Evolutionary conservation across 129 eudicot species (phyloP), one percentile per base, ranked within the genome.

Genomic region (Heracleum sosnowskyi): DNA sequence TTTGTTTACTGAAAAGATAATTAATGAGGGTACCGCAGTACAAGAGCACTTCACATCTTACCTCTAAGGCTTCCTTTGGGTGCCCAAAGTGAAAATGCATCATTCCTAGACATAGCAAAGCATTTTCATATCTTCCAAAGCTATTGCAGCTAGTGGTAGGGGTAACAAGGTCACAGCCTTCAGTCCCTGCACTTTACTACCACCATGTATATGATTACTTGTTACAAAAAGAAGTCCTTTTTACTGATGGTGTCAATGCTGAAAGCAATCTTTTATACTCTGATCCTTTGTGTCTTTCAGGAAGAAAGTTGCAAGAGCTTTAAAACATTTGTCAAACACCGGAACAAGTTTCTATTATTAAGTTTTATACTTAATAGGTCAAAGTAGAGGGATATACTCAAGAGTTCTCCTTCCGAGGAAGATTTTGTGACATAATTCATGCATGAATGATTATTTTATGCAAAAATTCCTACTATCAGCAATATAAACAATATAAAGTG

Each of bases 81-180:
- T 96, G 96, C 72, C 99, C 99, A 82, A 96, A 86, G 77, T 96
- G 97, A 84, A 92, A 89, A 86, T 96, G 99, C 88, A 90, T 87
- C 95, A 96, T 92, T 80, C 99, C 99, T 35, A 89, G 82, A 85
- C 97, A 90, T 79, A 96, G 76, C 78, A 96, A 83, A 77, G 99
- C 99, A 82, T 87, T 85, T 84, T 96, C 99, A 82, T 92, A 92
- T 92, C 97, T 90, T 79, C 97, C 99, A 13, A 78, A 77, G 80
- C 80, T 84, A 74, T 74, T 86, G 78, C 84, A 87, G 76, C 88
- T 90, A 81, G 87, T 75, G 44, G 76, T 77, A 71, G 97, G 76
- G 66, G 97, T 86, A 74, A 84, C 87, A 82, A 82, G 75, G 82
- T 92, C 99, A 64, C 85, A 87, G 73, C 99, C 97, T 87, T 96